Evolutionary conservation across 495 filamentous ascomycete genomes (phyloP), one percentile per base, ranked within the genome.

Genomic region (Apiosordaria backusii): DNA sequence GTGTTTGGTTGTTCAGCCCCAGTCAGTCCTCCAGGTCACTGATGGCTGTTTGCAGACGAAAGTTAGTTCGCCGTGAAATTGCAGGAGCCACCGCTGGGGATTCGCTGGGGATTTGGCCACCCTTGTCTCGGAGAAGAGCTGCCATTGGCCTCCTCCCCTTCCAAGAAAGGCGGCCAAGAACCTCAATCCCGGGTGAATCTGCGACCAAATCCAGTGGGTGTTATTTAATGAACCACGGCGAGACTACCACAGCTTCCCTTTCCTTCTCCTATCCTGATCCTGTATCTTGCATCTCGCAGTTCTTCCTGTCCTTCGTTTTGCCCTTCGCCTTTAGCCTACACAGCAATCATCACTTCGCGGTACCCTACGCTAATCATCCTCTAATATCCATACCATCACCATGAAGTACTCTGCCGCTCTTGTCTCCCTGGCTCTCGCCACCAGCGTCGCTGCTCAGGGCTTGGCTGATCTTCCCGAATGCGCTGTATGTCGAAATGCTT

Each of bases 391-490:
- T 57, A 60, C 61, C 60, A 50, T 61, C 67, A 75, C 23, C 57
- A 84, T 83, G 81, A 83, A 76, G 76, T 23, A 70, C 65, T 53
- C 65, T 21, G 64, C 74, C 53, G 67, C 62, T 62, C 69, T 80
- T 60, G 26, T 80, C 60, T 59, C 70, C 6, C 70, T 78, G 35
- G 69, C 73, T 25, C 58, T 77, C 50, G 75, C 73, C 61, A 68
- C 61, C 63, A 63, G 68, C 52, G 74, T 70, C 59, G 71, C 76
- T 64, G 83, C 82, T 27, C 78, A 82, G 65, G 71, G 61, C 76
- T 21, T 65, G 82, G 60, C 67, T 45, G 70, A 70, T 55, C 77
- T 89, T 27, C 87, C 88, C 4, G 22, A 45, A 4, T 89, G 88
- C 72, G 85, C 84, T 70, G 83, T 84, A 75, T 68, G 82, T 81